phyloP scores from a whole-genome alignment of 805 yeast genomes.

The Kodamaea fukazawae region DNA sequence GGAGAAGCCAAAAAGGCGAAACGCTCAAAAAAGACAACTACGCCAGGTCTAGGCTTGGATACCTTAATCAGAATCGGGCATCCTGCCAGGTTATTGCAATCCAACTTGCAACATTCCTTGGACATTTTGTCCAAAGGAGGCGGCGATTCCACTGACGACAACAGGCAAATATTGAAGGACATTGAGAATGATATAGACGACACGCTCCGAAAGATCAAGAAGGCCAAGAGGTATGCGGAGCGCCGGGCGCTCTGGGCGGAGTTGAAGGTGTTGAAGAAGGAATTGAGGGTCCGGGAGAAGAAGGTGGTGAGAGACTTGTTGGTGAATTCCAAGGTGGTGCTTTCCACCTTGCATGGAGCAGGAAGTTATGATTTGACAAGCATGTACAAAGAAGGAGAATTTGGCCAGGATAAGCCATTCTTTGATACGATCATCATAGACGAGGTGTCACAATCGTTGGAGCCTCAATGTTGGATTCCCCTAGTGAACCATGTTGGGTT shows the following conservation, averaged over 20 bases:
- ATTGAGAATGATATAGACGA: conserved; percentile 68
- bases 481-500: conserved; percentile 59
- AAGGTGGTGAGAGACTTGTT: conserved; percentile 61
- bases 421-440: conserved; percentile 87
- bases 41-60: conserved; percentile 21
- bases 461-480: conserved; percentile 97
- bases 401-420: conserved; percentile 30
- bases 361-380: conserved; percentile 68
- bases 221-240: conserved; percentile 61
- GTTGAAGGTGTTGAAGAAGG: conserved; percentile 66
- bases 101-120: conserved; percentile 66
- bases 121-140: conserved; percentile 64
- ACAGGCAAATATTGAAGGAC: conserved; percentile 54
- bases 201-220: conserved; percentile 55
- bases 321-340: conserved; percentile 61
- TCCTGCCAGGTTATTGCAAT: conserved; percentile 76
- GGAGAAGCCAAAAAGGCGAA: conserved; percentile 15
- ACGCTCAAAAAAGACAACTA: conserved; percentile 37
- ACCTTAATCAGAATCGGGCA: conserved; percentile 84
- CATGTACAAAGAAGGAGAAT: conserved; percentile 37
- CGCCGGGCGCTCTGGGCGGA: conserved; percentile 66
- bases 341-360: conserved; percentile 86
- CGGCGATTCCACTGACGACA: conserved; percentile 37
- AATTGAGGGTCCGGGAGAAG: conserved; percentile 62
- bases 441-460: conserved; percentile 91